Evolutionary conservation across 2,329 filamentous ascomycete genomes (phyloP).

Genomic region (Chrysosporium queenslandicum): DNA sequence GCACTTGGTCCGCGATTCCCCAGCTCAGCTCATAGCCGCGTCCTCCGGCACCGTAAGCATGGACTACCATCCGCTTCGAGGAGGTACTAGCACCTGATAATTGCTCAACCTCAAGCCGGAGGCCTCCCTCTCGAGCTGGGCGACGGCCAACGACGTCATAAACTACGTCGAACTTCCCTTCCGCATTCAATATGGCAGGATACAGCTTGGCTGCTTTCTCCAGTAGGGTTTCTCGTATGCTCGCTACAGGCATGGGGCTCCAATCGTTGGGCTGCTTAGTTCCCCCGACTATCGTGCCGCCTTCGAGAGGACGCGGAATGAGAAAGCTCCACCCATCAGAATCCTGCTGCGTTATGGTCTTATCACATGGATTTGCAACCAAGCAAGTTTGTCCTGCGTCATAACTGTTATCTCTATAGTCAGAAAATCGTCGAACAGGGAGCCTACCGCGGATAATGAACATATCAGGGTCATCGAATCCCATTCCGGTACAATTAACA

Average conservation of each 20-base stretch:
- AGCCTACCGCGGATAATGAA: slow-evolving; percentile 37
- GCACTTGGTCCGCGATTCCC: slow-evolving; percentile 48
- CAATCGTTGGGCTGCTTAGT: slow-evolving; percentile 54
- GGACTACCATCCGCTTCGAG: slow-evolving; percentile 31
- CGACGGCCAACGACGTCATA: slow-evolving; percentile 40
- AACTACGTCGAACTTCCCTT: slow-evolving; percentile 35
- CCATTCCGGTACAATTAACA: slow-evolving; percentile 39
- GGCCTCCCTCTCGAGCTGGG: slow-evolving; percentile 37
- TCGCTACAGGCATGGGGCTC: slow-evolving; percentile 41
- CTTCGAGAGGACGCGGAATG: slow-evolving; percentile 51
- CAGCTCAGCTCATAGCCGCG: slow-evolving; percentile 54
- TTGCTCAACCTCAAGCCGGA: slow-evolving; percentile 46
- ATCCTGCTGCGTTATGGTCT: slow-evolving; percentile 51
- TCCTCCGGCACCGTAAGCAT: slow-evolving; percentile 52
- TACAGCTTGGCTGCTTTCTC: slow-evolving; percentile 33
- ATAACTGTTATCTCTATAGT: background rate
- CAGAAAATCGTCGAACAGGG: background rate
- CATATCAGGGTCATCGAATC: slow-evolving; percentile 34
- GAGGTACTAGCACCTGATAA: slow-evolving; percentile 18
- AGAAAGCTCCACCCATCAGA: slow-evolving; percentile 56
- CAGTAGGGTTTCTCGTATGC: slow-evolving; percentile 43
- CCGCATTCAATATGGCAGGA: slow-evolving; percentile 30
- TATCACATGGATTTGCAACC: slow-evolving; percentile 35
- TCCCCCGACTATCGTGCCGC: slow-evolving; percentile 56
- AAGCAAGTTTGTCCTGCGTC: slow-evolving; percentile 39